Conservation (phyloP, 23 red algal genomes). For the Gracilaria caudata region DNA sequence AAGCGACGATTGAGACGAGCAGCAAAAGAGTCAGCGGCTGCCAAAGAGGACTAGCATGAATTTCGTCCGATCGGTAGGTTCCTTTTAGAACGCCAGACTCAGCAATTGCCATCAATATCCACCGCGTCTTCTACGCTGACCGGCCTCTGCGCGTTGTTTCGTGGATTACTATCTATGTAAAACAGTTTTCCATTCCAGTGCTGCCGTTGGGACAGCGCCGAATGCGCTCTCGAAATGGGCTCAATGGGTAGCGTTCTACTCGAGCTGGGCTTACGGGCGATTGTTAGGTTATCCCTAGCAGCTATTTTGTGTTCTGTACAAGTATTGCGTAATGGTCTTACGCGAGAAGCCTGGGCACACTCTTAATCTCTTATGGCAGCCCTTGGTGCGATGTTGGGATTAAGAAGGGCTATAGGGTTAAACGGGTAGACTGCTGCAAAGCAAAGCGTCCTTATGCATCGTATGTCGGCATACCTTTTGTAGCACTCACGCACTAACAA, state of each 20-base stretch:
- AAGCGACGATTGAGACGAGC: constrained; percentile 16
- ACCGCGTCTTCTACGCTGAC: neutral
- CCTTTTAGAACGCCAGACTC: neutral
- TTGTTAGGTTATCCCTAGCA: neutral
- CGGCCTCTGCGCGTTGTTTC: neutral
- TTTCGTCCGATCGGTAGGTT: neutral
- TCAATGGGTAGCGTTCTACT: neutral
- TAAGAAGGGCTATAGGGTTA: no score
- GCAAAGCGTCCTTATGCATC: no score
- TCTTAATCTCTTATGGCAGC: no score
- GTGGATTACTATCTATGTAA: neutral
- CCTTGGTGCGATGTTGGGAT: no score
- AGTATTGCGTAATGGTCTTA: neutral
- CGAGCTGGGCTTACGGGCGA: neutral
- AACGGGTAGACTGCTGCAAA: no score
- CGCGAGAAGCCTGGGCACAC: no score
- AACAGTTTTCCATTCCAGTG: neutral
- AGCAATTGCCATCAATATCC: neutral
- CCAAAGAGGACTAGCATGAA: constrained; percentile 2
- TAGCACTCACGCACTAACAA: no score
- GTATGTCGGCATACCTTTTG: no score
- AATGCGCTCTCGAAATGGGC: neutral
- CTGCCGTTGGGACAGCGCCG: neutral
- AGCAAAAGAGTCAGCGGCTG: neutral
- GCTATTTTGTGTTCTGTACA: neutral